Percentiles rank a stretch among this genome's conserved stretches.
phyloP scores from a whole-genome alignment of 495 filamentous ascomycete genomes.

The Mytilinidion resinicola region DNA sequence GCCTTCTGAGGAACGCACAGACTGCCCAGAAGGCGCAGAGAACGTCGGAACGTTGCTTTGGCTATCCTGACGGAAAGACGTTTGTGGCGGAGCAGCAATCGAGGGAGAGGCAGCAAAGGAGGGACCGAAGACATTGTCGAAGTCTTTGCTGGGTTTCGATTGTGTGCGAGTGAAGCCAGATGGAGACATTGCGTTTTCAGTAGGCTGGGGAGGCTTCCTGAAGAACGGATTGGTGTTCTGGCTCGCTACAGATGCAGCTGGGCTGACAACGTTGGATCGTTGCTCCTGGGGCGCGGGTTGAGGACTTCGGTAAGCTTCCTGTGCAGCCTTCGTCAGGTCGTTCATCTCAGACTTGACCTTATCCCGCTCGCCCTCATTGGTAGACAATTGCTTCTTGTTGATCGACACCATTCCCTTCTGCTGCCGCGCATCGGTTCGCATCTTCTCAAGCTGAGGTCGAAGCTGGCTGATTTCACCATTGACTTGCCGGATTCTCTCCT shows the following conservation, averaged over 20 bases:
- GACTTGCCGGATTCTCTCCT: constrained; percentile 75
- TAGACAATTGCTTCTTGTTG: constrained; percentile 93
- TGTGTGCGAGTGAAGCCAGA: constrained; percentile 44
- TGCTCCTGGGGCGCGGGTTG: constrained; percentile 32
- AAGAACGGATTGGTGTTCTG: constrained; percentile 88
- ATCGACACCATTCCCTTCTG: constrained; percentile 94
- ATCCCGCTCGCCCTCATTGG: constrained; percentile 78
- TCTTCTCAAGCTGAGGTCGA: constrained; percentile 83
- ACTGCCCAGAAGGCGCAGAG: constrained; percentile 43
- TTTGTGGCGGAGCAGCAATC: constrained; percentile 36
- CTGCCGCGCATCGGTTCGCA: constrained; percentile 80
- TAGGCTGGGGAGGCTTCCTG: constrained; percentile 59
- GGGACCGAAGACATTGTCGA: constrained; percentile 87
- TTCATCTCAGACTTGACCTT: constrained; percentile 74
- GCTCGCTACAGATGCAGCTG: constrained; percentile 66
- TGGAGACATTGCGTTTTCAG: constrained; percentile 55
- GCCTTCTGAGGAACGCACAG: constrained; percentile 43
- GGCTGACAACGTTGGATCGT: constrained; percentile 51
- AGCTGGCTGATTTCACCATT: constrained; percentile 77
- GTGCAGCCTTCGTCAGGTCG: constrained; percentile 44
- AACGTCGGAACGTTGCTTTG: constrained; percentile 36
- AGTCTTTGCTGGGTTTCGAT: constrained; percentile 59
- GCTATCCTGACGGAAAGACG: constrained; percentile 62
- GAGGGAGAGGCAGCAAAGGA: constrained; percentile 47
- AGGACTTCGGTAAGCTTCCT: constrained; percentile 20